These are phyloP conservation scores for Lupinus albus DNA, from an alignment of 306 rosid species.

Conservation along the genomic window DNA sequence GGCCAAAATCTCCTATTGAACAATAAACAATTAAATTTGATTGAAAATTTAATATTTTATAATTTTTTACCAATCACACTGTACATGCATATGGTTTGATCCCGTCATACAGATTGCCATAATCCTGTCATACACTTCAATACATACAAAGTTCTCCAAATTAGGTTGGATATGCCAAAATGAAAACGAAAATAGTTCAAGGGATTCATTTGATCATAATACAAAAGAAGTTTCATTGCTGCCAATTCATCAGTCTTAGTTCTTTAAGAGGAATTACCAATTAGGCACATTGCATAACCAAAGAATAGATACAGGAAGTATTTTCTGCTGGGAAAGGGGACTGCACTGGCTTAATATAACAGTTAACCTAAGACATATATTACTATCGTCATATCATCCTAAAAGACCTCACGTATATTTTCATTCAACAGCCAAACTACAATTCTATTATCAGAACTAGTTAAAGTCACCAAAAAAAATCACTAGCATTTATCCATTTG, in stretches of 20 bases:
- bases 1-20: too few species aligned
- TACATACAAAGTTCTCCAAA: not conserved
- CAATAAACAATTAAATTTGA: too few species aligned
- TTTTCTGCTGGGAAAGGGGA: slow-evolving; percentile 4
- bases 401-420: slow-evolving; percentile 19
- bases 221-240: slow-evolving; percentile 3
- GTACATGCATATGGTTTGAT: too few species aligned
- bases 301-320: not conserved
- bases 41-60: too few species aligned
- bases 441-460: slow-evolving; percentile 38
- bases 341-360: slow-evolving; percentile 28
- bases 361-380: slow-evolving; percentile 29
- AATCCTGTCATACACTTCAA: not conserved
- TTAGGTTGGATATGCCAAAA: not conserved
- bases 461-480: slow-evolving; percentile 37
- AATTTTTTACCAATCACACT: too few species aligned
- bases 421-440: slow-evolving; percentile 42
- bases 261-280: slow-evolving; percentile 6
- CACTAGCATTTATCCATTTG: slow-evolving; percentile 43
- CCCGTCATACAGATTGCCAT: too few species aligned
- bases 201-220: slow-evolving; percentile 22
- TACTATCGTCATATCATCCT: slow-evolving; percentile 38
- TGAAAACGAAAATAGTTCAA: slow-evolving; percentile 1
- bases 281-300: slow-evolving; percentile 31
- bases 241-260: slow-evolving; percentile 1